Percentiles rank a stretch among this genome's conserved stretches.
Conservation (phyloP, 805 yeast species). For the Saccharomyces mikatae region DNA sequence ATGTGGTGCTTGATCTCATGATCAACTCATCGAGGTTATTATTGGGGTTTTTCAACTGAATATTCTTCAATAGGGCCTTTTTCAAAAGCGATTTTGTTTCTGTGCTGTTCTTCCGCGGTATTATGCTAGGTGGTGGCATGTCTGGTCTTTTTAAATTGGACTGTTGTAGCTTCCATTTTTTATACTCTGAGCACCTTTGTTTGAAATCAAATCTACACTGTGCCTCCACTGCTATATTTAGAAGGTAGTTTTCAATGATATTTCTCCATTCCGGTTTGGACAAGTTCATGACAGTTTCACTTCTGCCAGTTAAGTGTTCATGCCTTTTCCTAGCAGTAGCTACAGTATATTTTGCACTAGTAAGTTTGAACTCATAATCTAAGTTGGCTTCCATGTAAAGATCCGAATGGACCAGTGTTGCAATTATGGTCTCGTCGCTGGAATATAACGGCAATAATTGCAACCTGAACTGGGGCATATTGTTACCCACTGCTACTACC, state of each 20-base stretch:
- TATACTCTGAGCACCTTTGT: slow-evolving; percentile 36
- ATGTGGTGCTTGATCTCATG: not conserved
- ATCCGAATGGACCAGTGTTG: slow-evolving; percentile 44
- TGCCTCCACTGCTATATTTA: slow-evolving; percentile 55
- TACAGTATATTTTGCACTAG: slow-evolving; percentile 52
- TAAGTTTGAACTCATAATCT: slow-evolving; percentile 40
- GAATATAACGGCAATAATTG: slow-evolving; percentile 44
- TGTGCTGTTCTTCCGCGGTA: slow-evolving; percentile 3
- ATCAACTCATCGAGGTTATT: not conserved
- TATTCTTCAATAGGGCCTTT: slow-evolving; percentile 17
- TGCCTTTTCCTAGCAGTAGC: slow-evolving; percentile 45
- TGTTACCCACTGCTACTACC: slow-evolving; percentile 12
- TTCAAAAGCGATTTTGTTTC: slow-evolving; percentile 4
- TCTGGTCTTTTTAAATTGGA: slow-evolving; percentile 1
- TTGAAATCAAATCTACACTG: slow-evolving; percentile 59
- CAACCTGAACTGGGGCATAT: slow-evolving; percentile 32
- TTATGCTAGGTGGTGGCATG: slow-evolving; percentile 12
- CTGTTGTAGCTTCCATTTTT: slow-evolving; percentile 30
- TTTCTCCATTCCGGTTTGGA: slow-evolving; percentile 56
- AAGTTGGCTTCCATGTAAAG: slow-evolving; percentile 52
- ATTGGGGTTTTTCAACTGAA: slow-evolving; percentile 14
- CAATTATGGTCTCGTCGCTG: slow-evolving; percentile 38
- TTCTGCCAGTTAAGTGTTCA: slow-evolving; percentile 12
- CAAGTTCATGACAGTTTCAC: slow-evolving; percentile 19
- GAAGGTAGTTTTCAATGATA: slow-evolving; percentile 54